Conservation (phyloP, 805 yeast genomes). For the Candida adriatica region DNA sequence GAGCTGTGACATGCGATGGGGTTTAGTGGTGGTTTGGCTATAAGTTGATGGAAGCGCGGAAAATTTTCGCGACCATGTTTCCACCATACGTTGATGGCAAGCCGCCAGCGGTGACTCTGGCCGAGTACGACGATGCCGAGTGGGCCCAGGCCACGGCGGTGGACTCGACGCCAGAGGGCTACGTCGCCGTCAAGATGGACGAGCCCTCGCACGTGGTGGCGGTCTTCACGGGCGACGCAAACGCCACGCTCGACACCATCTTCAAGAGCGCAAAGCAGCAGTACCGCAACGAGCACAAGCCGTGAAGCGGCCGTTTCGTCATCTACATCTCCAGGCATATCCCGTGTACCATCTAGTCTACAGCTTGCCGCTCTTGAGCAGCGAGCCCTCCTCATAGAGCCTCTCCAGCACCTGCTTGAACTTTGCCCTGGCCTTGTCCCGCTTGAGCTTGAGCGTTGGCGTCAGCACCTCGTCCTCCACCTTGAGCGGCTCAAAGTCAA, state of each 20-base stretch:
- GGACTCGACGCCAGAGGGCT: conserved; percentile 29
- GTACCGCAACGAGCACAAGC: conserved; percentile 9
- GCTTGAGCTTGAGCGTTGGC: conserved; percentile 56
- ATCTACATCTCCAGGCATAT: no score
- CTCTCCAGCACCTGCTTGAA: conserved; percentile 34
- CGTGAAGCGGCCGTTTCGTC: no score
- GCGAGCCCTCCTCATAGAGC: conserved; percentile 46
- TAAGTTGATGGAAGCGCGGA: background rate
- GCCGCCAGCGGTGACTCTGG: conserved; percentile 40
- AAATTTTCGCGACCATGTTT: conserved; percentile 22
- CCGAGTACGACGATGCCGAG: conserved; percentile 42
- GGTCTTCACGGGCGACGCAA: conserved; percentile 30
- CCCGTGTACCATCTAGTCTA: no score
- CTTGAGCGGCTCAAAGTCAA: conserved; percentile 54
- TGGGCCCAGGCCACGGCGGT: conserved; percentile 49
- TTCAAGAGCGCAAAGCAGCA: conserved; percentile 39
- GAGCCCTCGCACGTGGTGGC: conserved; percentile 39
- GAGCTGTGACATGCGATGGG: conserved; percentile 6
- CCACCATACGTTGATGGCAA: conserved; percentile 38
- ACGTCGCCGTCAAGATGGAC: conserved; percentile 40
- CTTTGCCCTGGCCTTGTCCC: conserved; percentile 40
- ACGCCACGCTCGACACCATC: conserved; percentile 34
- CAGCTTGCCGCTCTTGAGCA: conserved; percentile 22
- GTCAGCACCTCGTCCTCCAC: conserved; percentile 57
- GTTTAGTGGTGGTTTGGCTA: background rate